Evolutionary conservation across 2,329 filamentous ascomycete species (phyloP).

Genomic region (Exophiala oligosperma): DNA sequence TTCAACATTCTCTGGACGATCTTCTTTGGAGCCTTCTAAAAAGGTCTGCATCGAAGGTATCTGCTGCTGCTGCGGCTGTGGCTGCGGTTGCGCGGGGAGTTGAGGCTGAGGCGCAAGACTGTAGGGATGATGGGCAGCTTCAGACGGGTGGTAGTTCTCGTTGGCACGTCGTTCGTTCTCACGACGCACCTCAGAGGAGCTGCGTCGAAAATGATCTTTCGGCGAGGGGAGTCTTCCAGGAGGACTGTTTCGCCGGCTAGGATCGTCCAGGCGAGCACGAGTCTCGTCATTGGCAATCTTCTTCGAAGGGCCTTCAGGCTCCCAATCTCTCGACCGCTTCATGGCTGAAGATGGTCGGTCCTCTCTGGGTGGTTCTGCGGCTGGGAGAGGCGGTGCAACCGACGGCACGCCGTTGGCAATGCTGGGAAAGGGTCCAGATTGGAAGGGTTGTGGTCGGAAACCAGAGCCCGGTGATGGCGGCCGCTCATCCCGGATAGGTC

Average conservation of each 20-base stretch:
- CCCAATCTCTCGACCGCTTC: slow-evolving; percentile 91
- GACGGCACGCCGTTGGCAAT: slow-evolving; percentile 69
- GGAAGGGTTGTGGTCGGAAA: slow-evolving; percentile 79
- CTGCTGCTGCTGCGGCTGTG: slow-evolving; percentile 32
- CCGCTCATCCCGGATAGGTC: slow-evolving; percentile 78
- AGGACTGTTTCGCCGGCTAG: slow-evolving; percentile 70
- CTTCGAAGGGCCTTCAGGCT: slow-evolving; percentile 70
- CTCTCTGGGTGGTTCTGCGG: slow-evolving; percentile 65
- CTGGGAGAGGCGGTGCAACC: slow-evolving; percentile 50
- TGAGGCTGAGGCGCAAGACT: slow-evolving; percentile 50
- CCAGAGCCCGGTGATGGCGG: slow-evolving; percentile 88
- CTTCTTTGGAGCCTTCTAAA: slow-evolving; percentile 55
- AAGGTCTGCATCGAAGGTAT: slow-evolving; percentile 59
- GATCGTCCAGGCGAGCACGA: slow-evolving; percentile 81
- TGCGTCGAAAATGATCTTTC: slow-evolving; percentile 72
- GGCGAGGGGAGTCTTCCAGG: slow-evolving; percentile 61
- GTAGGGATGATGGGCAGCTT: slow-evolving; percentile 82
- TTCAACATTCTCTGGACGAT: slow-evolving; percentile 64
- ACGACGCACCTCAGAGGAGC: slow-evolving; percentile 65
- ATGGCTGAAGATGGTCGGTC: slow-evolving; percentile 77
- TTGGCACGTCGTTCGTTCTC: slow-evolving; percentile 66
- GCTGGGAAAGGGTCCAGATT: slow-evolving; percentile 67
- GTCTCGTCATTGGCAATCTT: slow-evolving; percentile 88
- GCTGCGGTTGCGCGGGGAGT: too few species aligned
- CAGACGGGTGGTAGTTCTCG: slow-evolving; percentile 86